Base-by-base conservation (phyloP, 208 protist species). In the Endotrypanum monterogeii region DNA sequence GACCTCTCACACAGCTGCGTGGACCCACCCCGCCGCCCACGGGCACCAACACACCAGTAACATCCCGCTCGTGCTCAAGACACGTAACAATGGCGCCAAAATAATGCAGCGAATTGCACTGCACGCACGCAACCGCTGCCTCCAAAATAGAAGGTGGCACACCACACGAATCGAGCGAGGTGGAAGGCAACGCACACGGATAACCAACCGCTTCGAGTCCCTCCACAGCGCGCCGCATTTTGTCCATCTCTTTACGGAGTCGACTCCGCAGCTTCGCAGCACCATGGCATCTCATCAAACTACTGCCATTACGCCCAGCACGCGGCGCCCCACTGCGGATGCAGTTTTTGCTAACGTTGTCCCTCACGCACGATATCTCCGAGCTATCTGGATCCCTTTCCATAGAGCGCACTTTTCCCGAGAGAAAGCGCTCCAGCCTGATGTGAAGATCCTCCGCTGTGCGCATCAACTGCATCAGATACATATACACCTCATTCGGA, bases 1-100 rank as follows among this genome's bases (percentile, higher is more conserved):
- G 25, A 12, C 12, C 12, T n/a, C 23, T 11, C 16, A 20, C 44
- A 50, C 14, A 23, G 14, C 65, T 56, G 20, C 37, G 41, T 4
- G 56, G 56, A 12, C 74, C 66, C 23, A 62, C 37, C 41, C 62
- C 1, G 32, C 71, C 55, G 71, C 70, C 67, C 28, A 80, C 56
- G 23, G 80, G 71, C 46, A 83, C 75, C 65, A 67, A 85, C 32
- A 93, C 74, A 25, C 78, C 80, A 1, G 80, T 72, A 18, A 90
- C 80, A 48, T 82, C 62, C 32, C 51, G 50, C 67, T 89, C 85
- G 18, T 46, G 54, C 67, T 84, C 82, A 50, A 89, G 51, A 25
- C 78, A 82, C 7, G 67, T 58, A 23, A 93, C 37, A 16, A 90
- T 50, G 2, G 66, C 58, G 1, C 82, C 77, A 25, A 87, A 74